Conservation (phyloP, 495 filamentous ascomycete species). For the Aspergillus asperescens region DNA sequence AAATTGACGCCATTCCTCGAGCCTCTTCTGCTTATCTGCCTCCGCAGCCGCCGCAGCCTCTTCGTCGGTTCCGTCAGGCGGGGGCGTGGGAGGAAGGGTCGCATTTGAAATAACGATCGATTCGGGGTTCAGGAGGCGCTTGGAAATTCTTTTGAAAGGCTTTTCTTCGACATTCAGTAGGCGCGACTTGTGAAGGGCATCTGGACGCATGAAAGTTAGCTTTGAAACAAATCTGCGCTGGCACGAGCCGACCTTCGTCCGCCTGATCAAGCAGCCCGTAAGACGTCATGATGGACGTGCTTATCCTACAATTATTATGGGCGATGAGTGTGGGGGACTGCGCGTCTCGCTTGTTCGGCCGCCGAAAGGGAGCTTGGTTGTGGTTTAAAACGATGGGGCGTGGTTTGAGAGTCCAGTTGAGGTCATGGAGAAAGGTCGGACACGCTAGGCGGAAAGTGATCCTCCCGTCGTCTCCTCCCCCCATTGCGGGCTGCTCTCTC, state of each 20-base stretch:
- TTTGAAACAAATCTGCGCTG: constrained; percentile 11
- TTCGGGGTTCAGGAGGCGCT: constrained; percentile 64
- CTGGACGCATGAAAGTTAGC: constrained; percentile 36
- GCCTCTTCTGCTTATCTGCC: constrained; percentile 41
- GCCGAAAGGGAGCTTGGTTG: constrained; percentile 6
- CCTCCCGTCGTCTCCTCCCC: constrained; percentile 5
- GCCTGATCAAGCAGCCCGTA: constrained; percentile 45
- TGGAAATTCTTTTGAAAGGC: constrained; percentile 83
- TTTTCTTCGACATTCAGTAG: constrained; percentile 90
- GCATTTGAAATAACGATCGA: constrained; percentile 50
- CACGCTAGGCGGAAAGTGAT: constrained; percentile 20
- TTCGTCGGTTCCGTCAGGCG: constrained; percentile 55
- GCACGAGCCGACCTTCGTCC: constrained; percentile 45
- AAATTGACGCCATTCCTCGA: constrained; percentile 54
- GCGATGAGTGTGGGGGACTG: neutral
- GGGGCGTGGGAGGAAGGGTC: constrained; percentile 61
- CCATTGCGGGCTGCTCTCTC: constrained; percentile 2
- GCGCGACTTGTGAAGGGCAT: constrained; percentile 84
- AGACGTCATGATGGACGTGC: constrained; percentile 35
- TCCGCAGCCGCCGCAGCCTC: constrained; percentile 33
- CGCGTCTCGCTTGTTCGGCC: constrained; percentile 15
- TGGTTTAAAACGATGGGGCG: constrained; percentile 12
- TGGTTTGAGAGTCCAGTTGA: constrained; percentile 13
- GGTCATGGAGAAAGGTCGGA: neutral
- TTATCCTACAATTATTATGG: neutral